phyloP scores from a whole-genome alignment of 2,329 filamentous ascomycete species.

The Cladosporium sp. region DNA sequence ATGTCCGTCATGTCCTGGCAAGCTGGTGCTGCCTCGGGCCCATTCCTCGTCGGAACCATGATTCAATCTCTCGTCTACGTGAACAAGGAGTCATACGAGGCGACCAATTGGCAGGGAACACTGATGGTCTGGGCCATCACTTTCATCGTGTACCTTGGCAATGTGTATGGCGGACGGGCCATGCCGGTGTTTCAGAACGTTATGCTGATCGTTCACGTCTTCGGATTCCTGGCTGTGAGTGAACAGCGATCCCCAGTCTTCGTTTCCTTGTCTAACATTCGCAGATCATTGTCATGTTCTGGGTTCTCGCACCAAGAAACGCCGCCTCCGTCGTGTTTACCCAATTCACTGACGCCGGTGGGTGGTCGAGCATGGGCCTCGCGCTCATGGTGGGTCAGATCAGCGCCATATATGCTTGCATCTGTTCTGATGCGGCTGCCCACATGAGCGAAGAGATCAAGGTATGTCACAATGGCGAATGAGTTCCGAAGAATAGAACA shows the following conservation, averaged over 20 bases:
- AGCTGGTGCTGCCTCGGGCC: slow-evolving; percentile 45
- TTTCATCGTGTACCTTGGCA: slow-evolving; percentile 40
- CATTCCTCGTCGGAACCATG: slow-evolving; percentile 46
- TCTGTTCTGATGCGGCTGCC: slow-evolving; percentile 27
- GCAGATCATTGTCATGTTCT: slow-evolving; percentile 34
- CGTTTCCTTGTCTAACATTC: background rate
- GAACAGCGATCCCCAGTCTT: background rate
- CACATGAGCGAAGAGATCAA: slow-evolving; percentile 32
- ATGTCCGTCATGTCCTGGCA: slow-evolving; percentile 50
- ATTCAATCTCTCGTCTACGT: slow-evolving; percentile 44
- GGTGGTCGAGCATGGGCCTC: slow-evolving; percentile 33
- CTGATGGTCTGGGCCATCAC: slow-evolving; percentile 46
- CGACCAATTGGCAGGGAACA: slow-evolving; percentile 46
- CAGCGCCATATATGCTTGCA: slow-evolving; percentile 21
- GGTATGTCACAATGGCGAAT: slow-evolving; percentile 12
- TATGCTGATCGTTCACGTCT: slow-evolving; percentile 35
- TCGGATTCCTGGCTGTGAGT: slow-evolving; percentile 36
- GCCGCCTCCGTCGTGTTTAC: slow-evolving; percentile 30
- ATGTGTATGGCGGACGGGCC: slow-evolving; percentile 31
- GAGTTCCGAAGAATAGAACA: background rate
- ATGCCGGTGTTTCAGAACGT: slow-evolving; percentile 38
- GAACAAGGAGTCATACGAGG: slow-evolving; percentile 38
- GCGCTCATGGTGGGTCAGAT: slow-evolving; percentile 32
- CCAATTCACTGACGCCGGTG: slow-evolving; percentile 35
- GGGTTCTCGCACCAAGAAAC: slow-evolving; percentile 29